These are phyloP conservation scores for Yarrowia hollandica DNA, from an alignment of 805 yeast species.

Conservation along the genomic window DNA sequence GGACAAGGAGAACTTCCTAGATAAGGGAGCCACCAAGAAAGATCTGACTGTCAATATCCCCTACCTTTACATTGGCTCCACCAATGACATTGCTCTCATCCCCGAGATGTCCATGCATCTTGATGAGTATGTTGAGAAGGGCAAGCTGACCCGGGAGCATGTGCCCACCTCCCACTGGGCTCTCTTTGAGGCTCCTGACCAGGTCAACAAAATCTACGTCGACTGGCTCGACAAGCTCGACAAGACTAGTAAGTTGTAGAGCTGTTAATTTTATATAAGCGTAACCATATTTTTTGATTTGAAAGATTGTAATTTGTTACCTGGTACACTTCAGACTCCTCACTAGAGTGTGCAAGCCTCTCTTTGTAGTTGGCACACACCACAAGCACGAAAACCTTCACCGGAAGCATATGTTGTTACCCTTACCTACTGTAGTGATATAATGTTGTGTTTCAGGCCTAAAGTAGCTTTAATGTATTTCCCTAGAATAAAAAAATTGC, in stretches of 20 bases:
- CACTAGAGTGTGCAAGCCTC: no score
- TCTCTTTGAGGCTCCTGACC: slow-evolving; percentile 20
- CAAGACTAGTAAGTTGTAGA: slow-evolving; percentile 22
- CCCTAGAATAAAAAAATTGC: no score
- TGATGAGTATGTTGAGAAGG: slow-evolving; percentile 29
- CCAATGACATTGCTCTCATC: slow-evolving; percentile 28
- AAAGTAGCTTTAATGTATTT: no score
- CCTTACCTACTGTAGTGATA: no score
- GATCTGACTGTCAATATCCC: slow-evolving; percentile 27
- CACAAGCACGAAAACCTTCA: no score
- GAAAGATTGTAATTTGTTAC: no score
- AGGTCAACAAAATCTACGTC: slow-evolving; percentile 17
- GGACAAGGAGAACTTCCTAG: slow-evolving; percentile 28
- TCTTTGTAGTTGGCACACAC: no score
- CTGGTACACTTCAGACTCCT: no score
- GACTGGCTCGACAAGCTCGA: slow-evolving; percentile 23
- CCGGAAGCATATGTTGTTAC: no score
- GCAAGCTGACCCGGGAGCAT: slow-evolving; percentile 25
- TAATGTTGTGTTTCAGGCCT: no score
- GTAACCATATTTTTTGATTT: no score
- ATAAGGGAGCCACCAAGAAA: slow-evolving; percentile 26
- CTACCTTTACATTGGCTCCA: slow-evolving; percentile 26
- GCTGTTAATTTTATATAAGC: no score
- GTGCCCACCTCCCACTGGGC: slow-evolving; percentile 28
- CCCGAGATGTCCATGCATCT: slow-evolving; percentile 26